Evolutionary conservation across 257 asterid genomes (phyloP), one percentile per base, ranked within the genome.

Genomic region (Lavandula angustifolia): DNA sequence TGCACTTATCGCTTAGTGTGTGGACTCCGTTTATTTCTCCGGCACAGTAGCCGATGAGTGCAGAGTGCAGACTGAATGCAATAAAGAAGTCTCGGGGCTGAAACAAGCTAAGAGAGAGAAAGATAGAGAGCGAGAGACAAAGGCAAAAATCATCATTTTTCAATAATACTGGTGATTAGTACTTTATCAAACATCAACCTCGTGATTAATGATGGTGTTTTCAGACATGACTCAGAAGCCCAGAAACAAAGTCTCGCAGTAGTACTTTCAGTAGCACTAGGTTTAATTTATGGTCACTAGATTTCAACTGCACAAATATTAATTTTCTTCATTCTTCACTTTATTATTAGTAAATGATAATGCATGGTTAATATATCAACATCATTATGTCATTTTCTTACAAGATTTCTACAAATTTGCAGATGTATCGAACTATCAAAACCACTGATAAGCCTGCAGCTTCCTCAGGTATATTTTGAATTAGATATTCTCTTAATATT

Each of bases 361-460:
- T 22, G 49, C 22, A 38, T 65, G 38, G 13, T 40, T 51, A 33
- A 17, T 34, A 49, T 41, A 16, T 33, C 17, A 58, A 3, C 41
- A 50, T 64, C 6, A n/a, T 41, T 66, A 40, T 40, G 2, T 9
- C 46, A 40, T 22, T 54, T 40, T 13, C 67, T 18, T 38, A 1
- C 13, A 56, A 56, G 61, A 47, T 72, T 57, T 71, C 63, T 7
- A n/a, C 61, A 54, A 54, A 46, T 48, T 62, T 81, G 95, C 94
- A 91, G 98, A 91, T 91, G 98, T 91, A 91, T 80, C 75, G 98
- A 69, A 91, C 98, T 63, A 95, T 88, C 75, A 91, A 91, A 72
- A 88, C 98, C 34, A 91, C 98, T 69, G 98, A 88, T 87, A 88
- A 83, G 64, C 92, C 96, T 40, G 94, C 98, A 54, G 95, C 82